Evolutionary conservation across 2,329 filamentous ascomycete species (phyloP).

Genomic region (Talaromyces sp.): DNA sequence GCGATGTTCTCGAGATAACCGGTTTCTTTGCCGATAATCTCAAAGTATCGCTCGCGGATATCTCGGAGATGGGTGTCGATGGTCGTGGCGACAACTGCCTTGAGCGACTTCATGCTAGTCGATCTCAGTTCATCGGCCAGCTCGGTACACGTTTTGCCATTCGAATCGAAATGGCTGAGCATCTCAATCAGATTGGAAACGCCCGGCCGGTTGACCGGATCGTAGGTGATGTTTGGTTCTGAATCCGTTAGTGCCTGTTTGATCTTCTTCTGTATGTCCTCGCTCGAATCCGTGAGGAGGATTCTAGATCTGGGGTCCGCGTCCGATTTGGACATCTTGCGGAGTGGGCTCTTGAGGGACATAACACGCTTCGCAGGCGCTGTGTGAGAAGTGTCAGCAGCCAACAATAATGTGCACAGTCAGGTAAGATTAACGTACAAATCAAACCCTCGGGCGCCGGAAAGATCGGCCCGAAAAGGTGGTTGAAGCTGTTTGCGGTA

Average conservation of each 20-base stretch:
- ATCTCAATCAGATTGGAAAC: conserved; percentile 84
- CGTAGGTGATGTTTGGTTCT: conserved; percentile 62
- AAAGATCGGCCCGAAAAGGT: conserved; percentile 61
- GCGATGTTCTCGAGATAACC: conserved; percentile 27
- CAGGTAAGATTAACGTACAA: conserved; percentile 45
- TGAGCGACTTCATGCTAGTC: conserved; percentile 54
- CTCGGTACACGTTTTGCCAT: conserved; percentile 39
- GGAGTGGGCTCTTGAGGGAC: conserved; percentile 71
- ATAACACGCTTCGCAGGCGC: conserved; percentile 81
- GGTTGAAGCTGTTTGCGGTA: conserved; percentile 82
- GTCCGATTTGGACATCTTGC: conserved; percentile 95
- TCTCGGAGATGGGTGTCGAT: conserved; percentile 24
- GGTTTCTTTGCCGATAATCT: conserved; percentile 23
- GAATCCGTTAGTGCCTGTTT: conserved; percentile 73
- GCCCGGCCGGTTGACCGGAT: conserved; percentile 65
- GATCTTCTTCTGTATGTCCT: conserved; percentile 65
- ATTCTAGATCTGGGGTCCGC: conserved; percentile 69
- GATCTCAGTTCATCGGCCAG: conserved; percentile 43
- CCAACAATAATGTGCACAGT: not conserved
- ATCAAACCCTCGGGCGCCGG: conserved; percentile 65
- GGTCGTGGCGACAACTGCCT: conserved; percentile 55
- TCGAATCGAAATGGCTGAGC: conserved; percentile 67
- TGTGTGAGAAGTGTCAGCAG: conserved; percentile 24
- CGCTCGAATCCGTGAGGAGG: conserved; percentile 66
- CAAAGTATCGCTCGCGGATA: conserved; percentile 30